Base-by-base conservation (phyloP, 225 moss, liverwort and hornwort genomes). In the Pseudisothecium myosuroides region DNA sequence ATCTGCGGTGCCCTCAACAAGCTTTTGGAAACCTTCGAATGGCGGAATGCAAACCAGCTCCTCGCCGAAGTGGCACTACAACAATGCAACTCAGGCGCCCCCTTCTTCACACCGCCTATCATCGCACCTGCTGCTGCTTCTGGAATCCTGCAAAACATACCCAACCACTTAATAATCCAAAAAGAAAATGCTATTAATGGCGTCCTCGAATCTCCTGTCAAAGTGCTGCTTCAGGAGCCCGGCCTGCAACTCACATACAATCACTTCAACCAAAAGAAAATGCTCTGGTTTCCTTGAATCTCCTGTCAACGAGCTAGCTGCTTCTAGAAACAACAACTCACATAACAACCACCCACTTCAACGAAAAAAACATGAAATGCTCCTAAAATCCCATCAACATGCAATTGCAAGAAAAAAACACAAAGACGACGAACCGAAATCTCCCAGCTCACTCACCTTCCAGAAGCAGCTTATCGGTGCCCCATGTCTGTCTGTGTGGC, bases 101-200 rank as follows among this genome's bases (percentile, higher is more conserved):
- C n/a, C 58, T 82, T 64, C 13, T 61, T 36, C 62, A 82, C 22
- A 41, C 58, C 83, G 28, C 90, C 89, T 36, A 92, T 92, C 93
- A 93, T 93, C 88, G 88, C 54, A 64, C 85, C 83, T 62, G 82
- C 88, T 62, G 82, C 88, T 83, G 88, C 83, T 81, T 47, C 87
- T 79, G 79, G 63, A 56, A 73, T 66, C 65, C 66, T 87, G 87
- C 55, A 41, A 75, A 32, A 28, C 61, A 36, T 17, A 71, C 39
- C 32, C 71, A 41, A 23, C 13, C 54, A 69, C 54, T 56, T 27
- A 39, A 56, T 27, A 39, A 56, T 39, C 47, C 36, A 26, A 50
- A 54, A 45, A 83, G 24, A 36, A n/a, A 47, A 63, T 79, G 39
- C 56, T 79, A n/a, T 17, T 54, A 54, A 54, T 12, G 12, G 29